phyloP scores from a whole-genome alignment of 2,329 filamentous ascomycete genomes.

The Fusarium sp. region DNA sequence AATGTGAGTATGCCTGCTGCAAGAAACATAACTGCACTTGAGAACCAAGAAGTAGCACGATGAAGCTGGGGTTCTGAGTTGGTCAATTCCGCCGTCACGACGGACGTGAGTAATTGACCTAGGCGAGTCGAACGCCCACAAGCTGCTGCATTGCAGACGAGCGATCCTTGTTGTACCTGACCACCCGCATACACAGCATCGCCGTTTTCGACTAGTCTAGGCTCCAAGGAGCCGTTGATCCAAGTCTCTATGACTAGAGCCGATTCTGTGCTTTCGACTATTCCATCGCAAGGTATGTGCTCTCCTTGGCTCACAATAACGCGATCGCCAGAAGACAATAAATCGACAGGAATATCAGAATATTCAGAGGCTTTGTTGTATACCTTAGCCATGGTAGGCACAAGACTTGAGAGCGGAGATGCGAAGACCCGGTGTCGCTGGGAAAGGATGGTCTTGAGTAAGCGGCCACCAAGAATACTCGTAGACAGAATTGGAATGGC shows the following conservation, averaged over 20 bases:
- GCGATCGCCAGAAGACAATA: neutral
- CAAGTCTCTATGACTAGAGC: neutral
- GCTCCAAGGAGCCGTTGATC: neutral
- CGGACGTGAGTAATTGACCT: neutral
- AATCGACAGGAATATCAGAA: neutral
- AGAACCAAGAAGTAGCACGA: neutral
- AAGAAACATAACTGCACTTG: neutral
- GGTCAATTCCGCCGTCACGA: neutral
- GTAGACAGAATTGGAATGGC: neutral
- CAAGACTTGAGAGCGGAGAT: neutral
- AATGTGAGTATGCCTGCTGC: rapidly evolving
- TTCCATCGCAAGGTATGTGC: neutral
- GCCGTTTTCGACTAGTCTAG: rapidly evolving
- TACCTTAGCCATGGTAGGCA: neutral
- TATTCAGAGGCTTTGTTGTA: rapidly evolving
- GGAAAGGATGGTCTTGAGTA: neutral
- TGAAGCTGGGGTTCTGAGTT: neutral
- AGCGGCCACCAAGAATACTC: neutral
- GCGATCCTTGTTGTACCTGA: neutral
- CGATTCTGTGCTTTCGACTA: neutral
- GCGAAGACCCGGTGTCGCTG: rapidly evolving
- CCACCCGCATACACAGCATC: neutral
- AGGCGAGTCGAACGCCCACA: neutral
- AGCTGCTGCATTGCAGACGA: neutral
- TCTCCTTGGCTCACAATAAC: neutral